These are phyloP conservation scores for Penicillium frequentans DNA, from an alignment of 2,329 filamentous ascomycete species.

Conservation along the genomic window DNA sequence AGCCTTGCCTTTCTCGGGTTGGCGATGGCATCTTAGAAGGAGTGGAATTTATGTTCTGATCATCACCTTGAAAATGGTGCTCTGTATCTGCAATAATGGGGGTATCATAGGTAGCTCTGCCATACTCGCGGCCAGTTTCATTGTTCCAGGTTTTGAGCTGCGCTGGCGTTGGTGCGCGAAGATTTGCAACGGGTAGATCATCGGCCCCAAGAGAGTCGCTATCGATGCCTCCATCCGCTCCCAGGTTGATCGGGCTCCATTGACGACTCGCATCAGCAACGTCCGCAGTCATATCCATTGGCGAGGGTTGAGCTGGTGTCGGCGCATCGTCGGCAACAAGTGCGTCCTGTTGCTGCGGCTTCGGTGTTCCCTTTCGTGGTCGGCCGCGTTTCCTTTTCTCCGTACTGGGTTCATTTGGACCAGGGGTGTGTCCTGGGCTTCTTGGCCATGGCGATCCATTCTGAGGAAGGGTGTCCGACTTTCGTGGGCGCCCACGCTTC, in stretches of 20 bases:
- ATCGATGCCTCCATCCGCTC: constrained; percentile 13
- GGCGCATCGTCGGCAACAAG: constrained; percentile 17
- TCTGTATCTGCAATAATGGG: constrained; percentile 31
- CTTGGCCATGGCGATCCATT: constrained; percentile 37
- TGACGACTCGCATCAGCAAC: constrained; percentile 15
- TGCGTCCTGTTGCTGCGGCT: constrained; percentile 12
- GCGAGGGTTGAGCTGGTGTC: constrained; percentile 12
- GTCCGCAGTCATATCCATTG: constrained; percentile 30
- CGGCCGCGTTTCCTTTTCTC: constrained; percentile 38
- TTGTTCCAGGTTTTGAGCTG: constrained; percentile 7
- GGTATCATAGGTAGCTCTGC: constrained; percentile 30
- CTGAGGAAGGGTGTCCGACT: constrained; percentile 35
- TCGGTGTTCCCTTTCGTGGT: constrained; percentile 37
- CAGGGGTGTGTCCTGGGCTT: constrained; percentile 30
- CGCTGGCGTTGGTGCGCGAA: constrained; percentile 19
- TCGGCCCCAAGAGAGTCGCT: constrained; percentile 25
- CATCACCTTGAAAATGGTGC: constrained; percentile 26
- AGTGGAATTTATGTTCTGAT: constrained; percentile 32
- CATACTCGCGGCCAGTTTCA: constrained; percentile 18
- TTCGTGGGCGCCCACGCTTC: constrained; percentile 44
- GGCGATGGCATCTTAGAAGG: constrained; percentile 38
- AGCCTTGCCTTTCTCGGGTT: constrained; percentile 22
- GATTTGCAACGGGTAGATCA: constrained; percentile 22
- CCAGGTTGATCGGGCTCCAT: constrained; percentile 19
- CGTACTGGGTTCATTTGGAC: constrained; percentile 24